Conservation (phyloP, 192 early-diverging fungal genomes). For the Phlyctochytrium arcticum region DNA sequence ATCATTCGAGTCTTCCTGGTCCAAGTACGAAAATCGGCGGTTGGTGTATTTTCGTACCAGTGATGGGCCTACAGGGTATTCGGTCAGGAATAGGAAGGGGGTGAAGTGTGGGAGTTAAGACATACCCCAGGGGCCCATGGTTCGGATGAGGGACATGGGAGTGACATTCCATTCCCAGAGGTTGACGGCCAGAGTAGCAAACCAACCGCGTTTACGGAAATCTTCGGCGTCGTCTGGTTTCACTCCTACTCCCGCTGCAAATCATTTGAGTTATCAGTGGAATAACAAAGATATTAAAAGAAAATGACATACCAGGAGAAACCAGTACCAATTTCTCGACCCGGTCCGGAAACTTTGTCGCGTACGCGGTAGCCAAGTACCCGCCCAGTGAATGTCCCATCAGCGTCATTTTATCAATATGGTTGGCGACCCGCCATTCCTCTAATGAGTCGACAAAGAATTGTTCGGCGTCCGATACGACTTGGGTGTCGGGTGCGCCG, state of each 20-base stretch:
- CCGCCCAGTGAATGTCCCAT: constrained; percentile 82
- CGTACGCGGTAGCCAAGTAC: constrained; percentile 81
- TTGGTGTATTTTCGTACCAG: constrained; percentile 45
- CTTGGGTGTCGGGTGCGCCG: constrained; percentile 34
- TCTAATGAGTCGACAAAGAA: constrained; percentile 92
- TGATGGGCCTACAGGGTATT: background rate
- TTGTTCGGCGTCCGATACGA: constrained; percentile 53
- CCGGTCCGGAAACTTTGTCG: constrained; percentile 78
- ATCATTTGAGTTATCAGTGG: no score
- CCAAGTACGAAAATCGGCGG: constrained; percentile 62
- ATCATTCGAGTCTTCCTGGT: constrained; percentile 58
- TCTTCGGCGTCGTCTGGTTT: background rate
- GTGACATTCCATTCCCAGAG: constrained; percentile 79
- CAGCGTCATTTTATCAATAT: constrained; percentile 80
- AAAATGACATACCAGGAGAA: constrained; percentile 60
- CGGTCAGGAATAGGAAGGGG: background rate
- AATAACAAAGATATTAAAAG: no score
- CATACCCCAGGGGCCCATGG: constrained; percentile 65
- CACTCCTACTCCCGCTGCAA: constrained; percentile 14
- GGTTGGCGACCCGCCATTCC: constrained; percentile 73
- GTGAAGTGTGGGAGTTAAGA: background rate
- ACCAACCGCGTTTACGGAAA: constrained; percentile 26
- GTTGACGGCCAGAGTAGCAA: background rate
- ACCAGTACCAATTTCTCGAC: constrained; percentile 86
- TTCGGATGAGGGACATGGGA: constrained; percentile 75